Evolutionary conservation across 306 rosid genomes (phyloP).

Genomic region (Vigna radiata): DNA sequence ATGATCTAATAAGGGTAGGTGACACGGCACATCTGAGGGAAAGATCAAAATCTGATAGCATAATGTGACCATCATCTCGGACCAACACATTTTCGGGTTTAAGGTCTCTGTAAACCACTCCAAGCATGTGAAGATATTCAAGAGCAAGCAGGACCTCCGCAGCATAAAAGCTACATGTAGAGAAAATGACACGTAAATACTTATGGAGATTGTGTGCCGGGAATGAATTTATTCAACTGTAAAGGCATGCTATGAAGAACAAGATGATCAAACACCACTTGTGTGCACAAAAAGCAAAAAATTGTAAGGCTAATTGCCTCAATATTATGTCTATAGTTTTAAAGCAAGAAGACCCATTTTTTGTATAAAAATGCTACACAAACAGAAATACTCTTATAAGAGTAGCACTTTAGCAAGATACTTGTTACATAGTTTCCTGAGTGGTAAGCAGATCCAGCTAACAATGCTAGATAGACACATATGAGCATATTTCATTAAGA

Average conservation of each 20-base stretch:
- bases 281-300: neutral
- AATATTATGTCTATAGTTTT: neutral
- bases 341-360: neutral
- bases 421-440: neutral
- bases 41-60: slow-evolving; percentile 98
- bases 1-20: slow-evolving; percentile 78
- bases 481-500: neutral
- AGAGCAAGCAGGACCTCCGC: slow-evolving; percentile 97
- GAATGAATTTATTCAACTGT: neutral
- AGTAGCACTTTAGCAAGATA: neutral
- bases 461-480: neutral
- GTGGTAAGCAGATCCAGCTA: neutral
- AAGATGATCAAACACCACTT: neutral
- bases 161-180: slow-evolving; percentile 82
- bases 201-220: neutral
- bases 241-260: neutral
- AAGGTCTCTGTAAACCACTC: slow-evolving; percentile 96
- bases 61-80: slow-evolving; percentile 98
- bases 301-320: neutral
- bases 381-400: neutral
- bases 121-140: slow-evolving; percentile 99
- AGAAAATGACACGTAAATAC: slow-evolving; percentile 31
- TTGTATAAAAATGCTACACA: neutral
- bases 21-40: slow-evolving; percentile 90
- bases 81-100: slow-evolving; percentile 98